Conservation (phyloP, 495 filamentous ascomycete species). For the Penicillium alfredii region DNA sequence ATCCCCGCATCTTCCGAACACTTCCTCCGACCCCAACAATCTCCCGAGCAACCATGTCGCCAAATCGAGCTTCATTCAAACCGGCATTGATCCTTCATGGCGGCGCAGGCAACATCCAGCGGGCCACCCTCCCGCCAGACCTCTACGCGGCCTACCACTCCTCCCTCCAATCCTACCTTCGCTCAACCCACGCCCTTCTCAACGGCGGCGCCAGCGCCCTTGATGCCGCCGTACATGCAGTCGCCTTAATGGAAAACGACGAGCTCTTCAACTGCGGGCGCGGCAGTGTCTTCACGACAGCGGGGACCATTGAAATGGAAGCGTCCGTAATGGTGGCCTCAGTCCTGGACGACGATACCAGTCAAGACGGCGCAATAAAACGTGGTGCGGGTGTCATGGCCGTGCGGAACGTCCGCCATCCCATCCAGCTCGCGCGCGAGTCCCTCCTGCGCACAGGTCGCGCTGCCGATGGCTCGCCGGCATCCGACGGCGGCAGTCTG, state of each 20-base stretch:
- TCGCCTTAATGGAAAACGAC: slow-evolving; percentile 71
- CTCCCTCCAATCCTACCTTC: slow-evolving; percentile 60
- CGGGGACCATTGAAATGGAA: slow-evolving; percentile 81
- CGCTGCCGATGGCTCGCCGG: slow-evolving; percentile 24
- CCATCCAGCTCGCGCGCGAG: slow-evolving; percentile 67
- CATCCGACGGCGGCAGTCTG: slow-evolving; percentile 41
- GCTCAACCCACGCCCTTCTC: slow-evolving; percentile 39
- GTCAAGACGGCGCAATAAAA: slow-evolving; percentile 52
- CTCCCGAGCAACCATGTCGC: slow-evolving; percentile 6
- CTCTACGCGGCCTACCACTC: slow-evolving; percentile 54
- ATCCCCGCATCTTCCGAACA: slow-evolving; percentile 3
- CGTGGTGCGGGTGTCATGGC: slow-evolving; percentile 71
- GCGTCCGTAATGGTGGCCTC: slow-evolving; percentile 81
- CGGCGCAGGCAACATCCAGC: slow-evolving; percentile 76
- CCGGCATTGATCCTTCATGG: slow-evolving; percentile 82
- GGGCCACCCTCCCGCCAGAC: slow-evolving; percentile 55
- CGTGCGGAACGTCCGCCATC: slow-evolving; percentile 67
- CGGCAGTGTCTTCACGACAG: slow-evolving; percentile 79
- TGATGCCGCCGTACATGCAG: slow-evolving; percentile 68
- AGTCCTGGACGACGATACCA: slow-evolving; percentile 6
- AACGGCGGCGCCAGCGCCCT: slow-evolving; percentile 50
- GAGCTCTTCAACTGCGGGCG: slow-evolving; percentile 80
- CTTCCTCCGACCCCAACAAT: not conserved
- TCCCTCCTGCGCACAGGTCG: slow-evolving; percentile 55
- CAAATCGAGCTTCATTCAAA: slow-evolving; percentile 27